Base-by-base conservation (phyloP, 441 rosid species). In the Eutrema salsugineum region DNA sequence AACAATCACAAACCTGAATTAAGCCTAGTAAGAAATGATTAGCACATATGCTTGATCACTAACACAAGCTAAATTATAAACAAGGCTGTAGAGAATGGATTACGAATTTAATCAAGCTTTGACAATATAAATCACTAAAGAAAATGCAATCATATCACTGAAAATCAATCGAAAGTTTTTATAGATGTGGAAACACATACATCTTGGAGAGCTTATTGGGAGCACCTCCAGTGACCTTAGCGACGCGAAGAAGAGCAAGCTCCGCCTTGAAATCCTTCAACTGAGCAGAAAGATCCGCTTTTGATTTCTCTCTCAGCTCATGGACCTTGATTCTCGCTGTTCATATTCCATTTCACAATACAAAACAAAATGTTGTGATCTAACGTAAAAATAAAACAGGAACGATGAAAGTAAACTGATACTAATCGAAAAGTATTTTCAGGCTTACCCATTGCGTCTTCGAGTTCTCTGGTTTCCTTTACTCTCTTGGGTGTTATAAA, bases 181-280 rank as follows among this genome's bases (percentile, higher is more conserved):
- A 28, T 0, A 69, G 51, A 63, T 0, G 19, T 15, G 44, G 30
- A 17, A 32, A 8, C 28, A 12, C 75, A 39, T 81, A 90, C 99
- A 91, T 94, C 82, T 94, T 94, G 70, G 99, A 92, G 39, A 94
- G 94, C 89, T 92, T 92, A 75, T 92, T 88, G 1, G 96, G 92
- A 36, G 99, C 97, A 47, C 99, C 99, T 3, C 98, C 98, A 28
- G 99, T 92, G 80, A 94, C 99, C 82, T 94, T 90, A 8, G 98
- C 98, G 22, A 92, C 98, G 15, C 98, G 98, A 48, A 92, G 98
- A 70, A 88, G 93, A 20, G 98, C 85, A 11, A 94, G 88, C 85
- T 94, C 98, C 1, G 93, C 87, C 74, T 84, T 89, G 17, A 85
- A 83, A 9, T 92, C 96, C 63, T 87, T 88, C 80, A 89, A 39